Evolutionary conservation across 2,329 filamentous ascomycete genomes (phyloP).

Genomic region (Aspergillus sclerotialis): DNA sequence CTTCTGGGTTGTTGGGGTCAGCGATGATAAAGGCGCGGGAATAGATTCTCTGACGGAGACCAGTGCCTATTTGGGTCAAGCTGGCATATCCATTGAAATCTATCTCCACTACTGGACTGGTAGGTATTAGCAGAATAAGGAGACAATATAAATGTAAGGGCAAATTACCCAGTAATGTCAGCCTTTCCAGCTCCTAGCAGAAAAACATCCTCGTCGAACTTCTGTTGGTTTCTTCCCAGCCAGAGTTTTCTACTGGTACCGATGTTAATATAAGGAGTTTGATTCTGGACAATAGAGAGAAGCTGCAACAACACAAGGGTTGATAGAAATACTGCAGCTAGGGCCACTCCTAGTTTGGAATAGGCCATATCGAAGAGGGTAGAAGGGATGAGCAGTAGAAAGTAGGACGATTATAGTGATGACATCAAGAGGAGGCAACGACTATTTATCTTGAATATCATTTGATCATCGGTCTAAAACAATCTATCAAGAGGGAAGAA

Average conservation of each 20-base stretch:
- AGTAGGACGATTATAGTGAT: too few species aligned
- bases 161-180: constrained; percentile 60
- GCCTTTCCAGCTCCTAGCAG: constrained; percentile 63
- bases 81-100: constrained; percentile 91
- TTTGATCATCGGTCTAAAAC: too few species aligned
- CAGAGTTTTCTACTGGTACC: constrained; percentile 18
- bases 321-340: constrained; percentile 19
- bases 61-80: constrained; percentile 71
- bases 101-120: constrained; percentile 76
- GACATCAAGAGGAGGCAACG: neutral
- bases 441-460: too few species aligned
- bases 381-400: neutral
- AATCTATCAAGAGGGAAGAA: too few species aligned
- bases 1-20: constrained; percentile 55
- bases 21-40: constrained; percentile 85
- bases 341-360: constrained; percentile 15
- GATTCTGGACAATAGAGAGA: constrained; percentile 15
- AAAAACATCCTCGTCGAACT: constrained; percentile 42
- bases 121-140: constrained; percentile 1
- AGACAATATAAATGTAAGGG: constrained; percentile 2
- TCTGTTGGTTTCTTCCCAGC: constrained; percentile 10
- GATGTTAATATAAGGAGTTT: constrained; percentile 9
- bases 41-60: constrained; percentile 79
- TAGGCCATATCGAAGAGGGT: constrained; percentile 20
- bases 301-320: constrained; percentile 26